These are phyloP conservation scores for Fraxinus angustifolia DNA, from an alignment of 305 asterid genomes.

Conservation along the genomic window DNA sequence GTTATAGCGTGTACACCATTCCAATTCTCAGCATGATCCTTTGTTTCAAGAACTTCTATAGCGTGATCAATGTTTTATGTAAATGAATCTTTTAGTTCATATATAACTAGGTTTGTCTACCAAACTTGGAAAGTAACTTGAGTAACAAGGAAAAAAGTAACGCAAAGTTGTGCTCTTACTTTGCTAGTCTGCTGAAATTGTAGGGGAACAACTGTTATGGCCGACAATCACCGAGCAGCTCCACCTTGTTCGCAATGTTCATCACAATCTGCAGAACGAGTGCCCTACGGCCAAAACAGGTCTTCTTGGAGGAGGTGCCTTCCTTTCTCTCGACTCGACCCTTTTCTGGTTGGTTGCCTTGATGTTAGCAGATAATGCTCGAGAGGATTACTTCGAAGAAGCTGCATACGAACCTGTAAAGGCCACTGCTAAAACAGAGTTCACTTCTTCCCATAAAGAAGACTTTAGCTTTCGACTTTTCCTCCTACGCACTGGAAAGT, in stretches of 20 bases:
- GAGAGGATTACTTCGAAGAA: conserved; percentile 67
- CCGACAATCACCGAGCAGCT: conserved; percentile 69
- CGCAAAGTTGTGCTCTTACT: background rate
- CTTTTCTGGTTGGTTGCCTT: conserved; percentile 78
- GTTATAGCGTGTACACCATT: background rate
- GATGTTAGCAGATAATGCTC: conserved; percentile 75
- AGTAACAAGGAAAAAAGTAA: background rate
- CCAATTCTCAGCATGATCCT: background rate
- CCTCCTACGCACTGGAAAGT: background rate
- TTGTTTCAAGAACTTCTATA: background rate
- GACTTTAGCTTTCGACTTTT: background rate
- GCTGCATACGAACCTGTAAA: conserved; percentile 34
- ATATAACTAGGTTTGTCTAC: background rate
- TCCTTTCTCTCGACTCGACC: conserved; percentile 68
- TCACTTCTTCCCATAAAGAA: background rate
- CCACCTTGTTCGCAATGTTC: conserved; percentile 52
- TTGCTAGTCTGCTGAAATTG: conserved; percentile 3
- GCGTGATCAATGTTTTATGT: background rate
- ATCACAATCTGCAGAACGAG: conserved; percentile 48
- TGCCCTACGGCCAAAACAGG: conserved; percentile 97
- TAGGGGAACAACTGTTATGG: conserved; percentile 70
- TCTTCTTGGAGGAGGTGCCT: conserved; percentile 91
- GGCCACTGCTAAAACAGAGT: conserved; percentile 31
- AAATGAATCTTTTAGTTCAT: no score
- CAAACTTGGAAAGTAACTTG: background rate